Evolutionary conservation across 2,329 filamentous ascomycete species (phyloP).

Genomic region (Pseudogymnoascus sp.): DNA sequence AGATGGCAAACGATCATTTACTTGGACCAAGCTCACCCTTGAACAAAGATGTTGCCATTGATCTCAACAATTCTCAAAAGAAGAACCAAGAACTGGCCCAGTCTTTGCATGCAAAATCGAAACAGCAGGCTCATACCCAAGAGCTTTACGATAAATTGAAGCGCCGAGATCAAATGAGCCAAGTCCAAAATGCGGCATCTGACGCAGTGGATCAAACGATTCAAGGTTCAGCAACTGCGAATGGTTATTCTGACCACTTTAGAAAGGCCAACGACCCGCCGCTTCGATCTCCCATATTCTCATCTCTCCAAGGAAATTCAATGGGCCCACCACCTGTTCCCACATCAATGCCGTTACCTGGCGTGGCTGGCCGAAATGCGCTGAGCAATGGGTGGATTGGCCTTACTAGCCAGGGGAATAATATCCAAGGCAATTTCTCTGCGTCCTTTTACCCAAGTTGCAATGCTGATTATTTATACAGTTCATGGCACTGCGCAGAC

Average conservation of each 20-base stretch:
- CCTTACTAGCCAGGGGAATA: background rate
- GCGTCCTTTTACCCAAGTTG: background rate
- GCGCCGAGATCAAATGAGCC: slow-evolving; percentile 44
- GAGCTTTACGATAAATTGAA: slow-evolving; percentile 55
- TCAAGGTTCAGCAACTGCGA: slow-evolving; percentile 24
- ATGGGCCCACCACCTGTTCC: background rate
- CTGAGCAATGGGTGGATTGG: slow-evolving; percentile 2
- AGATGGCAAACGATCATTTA: background rate
- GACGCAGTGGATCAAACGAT: slow-evolving; percentile 39
- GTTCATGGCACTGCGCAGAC: slow-evolving; percentile 22
- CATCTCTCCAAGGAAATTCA: background rate
- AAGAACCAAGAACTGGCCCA: slow-evolving; percentile 66
- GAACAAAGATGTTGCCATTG: slow-evolving; percentile 26
- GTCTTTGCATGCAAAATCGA: slow-evolving; percentile 61
- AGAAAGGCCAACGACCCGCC: slow-evolving; percentile 11
- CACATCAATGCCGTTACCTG: background rate
- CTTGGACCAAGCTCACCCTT: background rate
- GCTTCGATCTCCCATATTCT: background rate
- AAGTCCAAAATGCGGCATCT: slow-evolving; percentile 47
- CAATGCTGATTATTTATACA: slow-evolving; percentile 12
- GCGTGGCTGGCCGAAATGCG: background rate
- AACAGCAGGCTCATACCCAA: slow-evolving; percentile 60
- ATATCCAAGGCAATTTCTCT: background rate
- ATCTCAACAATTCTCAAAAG: slow-evolving; percentile 54
- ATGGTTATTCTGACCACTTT: slow-evolving; percentile 21